A percentile compares a stretch with the other conserved stretches of the same genome.
Evolutionary conservation across 176 grass and related monocot genomes (phyloP).

Genomic region (Carex cristatella): DNA sequence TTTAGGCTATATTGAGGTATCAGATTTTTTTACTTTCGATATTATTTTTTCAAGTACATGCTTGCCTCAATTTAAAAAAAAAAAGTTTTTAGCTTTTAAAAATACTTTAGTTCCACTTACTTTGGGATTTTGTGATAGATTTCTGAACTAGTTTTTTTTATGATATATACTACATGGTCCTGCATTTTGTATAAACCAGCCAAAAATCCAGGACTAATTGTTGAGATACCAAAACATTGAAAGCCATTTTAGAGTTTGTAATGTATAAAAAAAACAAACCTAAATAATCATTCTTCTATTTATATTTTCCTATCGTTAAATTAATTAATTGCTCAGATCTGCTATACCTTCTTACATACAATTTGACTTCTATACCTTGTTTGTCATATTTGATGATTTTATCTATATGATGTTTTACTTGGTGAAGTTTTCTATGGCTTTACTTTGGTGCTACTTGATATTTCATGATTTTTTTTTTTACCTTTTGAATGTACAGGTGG

Average conservation of each 20-base stretch:
- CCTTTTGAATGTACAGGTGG: constrained; percentile 37
- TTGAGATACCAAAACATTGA: background rate
- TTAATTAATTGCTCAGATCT: background rate
- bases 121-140: background rate
- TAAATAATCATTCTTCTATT: background rate
- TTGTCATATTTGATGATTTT: no score
- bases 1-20: constrained; percentile 77
- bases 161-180: background rate
- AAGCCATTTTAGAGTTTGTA: background rate
- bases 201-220: background rate
- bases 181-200: background rate
- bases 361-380: no score
- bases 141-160: background rate
- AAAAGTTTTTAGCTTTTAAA: background rate
- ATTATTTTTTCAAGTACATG: background rate
- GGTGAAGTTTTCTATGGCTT: no score
- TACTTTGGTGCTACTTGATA: background rate
- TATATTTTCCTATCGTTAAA: background rate
- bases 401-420: no score
- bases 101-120: background rate
- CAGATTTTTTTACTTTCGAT: background rate
- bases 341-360: background rate
- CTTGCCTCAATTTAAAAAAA: background rate
- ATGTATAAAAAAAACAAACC: background rate
- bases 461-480: background rate